Conservation (phyloP, 805 yeast species). For the Spathaspora sp. region DNA sequence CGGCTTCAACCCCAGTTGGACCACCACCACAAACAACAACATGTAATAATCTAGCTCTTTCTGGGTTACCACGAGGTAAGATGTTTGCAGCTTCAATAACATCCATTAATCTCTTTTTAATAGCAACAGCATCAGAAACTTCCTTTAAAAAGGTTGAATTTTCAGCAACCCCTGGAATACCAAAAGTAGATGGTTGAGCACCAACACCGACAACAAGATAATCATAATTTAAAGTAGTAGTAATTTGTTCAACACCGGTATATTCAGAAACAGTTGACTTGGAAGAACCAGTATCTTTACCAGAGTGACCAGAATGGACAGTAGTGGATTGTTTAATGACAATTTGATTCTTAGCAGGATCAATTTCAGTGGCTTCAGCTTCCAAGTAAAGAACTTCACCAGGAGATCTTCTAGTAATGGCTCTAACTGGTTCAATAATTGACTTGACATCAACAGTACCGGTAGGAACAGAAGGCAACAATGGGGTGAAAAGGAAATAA, state of each 20-base stretch:
- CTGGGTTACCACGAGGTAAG: constrained; percentile 70
- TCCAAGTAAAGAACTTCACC: constrained; percentile 82
- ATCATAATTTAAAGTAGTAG: constrained; percentile 59
- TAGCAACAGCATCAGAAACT: constrained; percentile 80
- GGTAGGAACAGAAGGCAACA: constrained; percentile 90
- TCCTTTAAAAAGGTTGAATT: constrained; percentile 88
- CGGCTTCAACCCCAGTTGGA: constrained; percentile 97
- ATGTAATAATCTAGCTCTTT: constrained; percentile 78
- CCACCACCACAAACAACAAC: constrained; percentile 98
- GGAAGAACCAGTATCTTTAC: constrained; percentile 43
- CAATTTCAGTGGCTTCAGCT: constrained; percentile 85
- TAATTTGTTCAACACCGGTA: constrained; percentile 41
- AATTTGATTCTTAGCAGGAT: constrained; percentile 63
- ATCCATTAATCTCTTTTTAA: constrained; percentile 79
- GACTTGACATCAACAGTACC: constrained; percentile 90
- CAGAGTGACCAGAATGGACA: constrained; percentile 53
- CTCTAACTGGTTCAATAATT: constrained; percentile 88
- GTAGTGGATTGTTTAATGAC: constrained; percentile 59
- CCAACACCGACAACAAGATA: constrained; percentile 91
- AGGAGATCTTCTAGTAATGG: constrained; percentile 72
- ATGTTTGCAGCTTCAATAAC: constrained; percentile 84
- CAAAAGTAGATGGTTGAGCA: constrained; percentile 91
- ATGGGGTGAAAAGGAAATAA: constrained; percentile 93
- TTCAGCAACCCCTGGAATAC: constrained; percentile 91
- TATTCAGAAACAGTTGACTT: constrained; percentile 38